phyloP scores from a whole-genome alignment of 2,329 filamentous ascomycete genomes.

The Penicillium griseofulvum region DNA sequence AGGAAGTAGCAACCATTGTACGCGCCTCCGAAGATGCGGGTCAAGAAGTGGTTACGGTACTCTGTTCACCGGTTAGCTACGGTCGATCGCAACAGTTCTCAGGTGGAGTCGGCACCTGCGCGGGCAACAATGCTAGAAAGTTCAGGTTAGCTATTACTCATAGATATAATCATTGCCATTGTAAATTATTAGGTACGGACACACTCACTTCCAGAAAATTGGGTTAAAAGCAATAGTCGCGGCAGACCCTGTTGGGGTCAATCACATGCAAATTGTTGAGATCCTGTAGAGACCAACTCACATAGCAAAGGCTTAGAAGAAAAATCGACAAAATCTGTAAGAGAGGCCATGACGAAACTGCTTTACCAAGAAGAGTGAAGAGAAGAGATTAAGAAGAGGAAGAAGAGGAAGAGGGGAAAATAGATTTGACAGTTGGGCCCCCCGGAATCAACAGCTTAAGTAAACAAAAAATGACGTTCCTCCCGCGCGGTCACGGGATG shows the following conservation, averaged over 20 bases:
- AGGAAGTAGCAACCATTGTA: conserved; percentile 85
- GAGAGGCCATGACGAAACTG: conserved; percentile 30
- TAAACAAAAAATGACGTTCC: conserved; percentile 29
- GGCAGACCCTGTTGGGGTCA: conserved; percentile 64
- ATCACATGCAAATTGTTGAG: conserved; percentile 32
- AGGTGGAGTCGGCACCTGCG: conserved; percentile 57
- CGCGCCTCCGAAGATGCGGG: conserved; percentile 77
- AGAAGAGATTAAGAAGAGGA: conserved; percentile 6
- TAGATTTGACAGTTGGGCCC: conserved; percentile 4
- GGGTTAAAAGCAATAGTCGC: conserved; percentile 89
- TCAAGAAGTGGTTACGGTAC: conserved; percentile 86
- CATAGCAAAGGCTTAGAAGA: conserved; percentile 64
- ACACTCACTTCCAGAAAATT: conserved; percentile 96
- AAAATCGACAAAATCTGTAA: conserved; percentile 57
- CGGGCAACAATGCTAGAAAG: conserved; percentile 71
- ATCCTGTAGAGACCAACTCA: conserved; percentile 43
- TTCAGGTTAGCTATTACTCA: conserved; percentile 13
- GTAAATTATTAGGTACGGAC: not conserved
- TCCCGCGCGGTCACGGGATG: conserved; percentile 21
- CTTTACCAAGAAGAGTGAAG: conserved; percentile 1
- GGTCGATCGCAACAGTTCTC: conserved; percentile 4
- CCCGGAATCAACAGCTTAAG: conserved; percentile 20
- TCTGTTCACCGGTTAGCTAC: conserved; percentile 54
- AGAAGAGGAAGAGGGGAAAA: conserved; percentile 9
- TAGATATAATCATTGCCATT: not conserved